These are phyloP conservation scores for Daucus carota DNA, from an alignment of 129 eudicot genomes.

Conservation along the genomic window DNA sequence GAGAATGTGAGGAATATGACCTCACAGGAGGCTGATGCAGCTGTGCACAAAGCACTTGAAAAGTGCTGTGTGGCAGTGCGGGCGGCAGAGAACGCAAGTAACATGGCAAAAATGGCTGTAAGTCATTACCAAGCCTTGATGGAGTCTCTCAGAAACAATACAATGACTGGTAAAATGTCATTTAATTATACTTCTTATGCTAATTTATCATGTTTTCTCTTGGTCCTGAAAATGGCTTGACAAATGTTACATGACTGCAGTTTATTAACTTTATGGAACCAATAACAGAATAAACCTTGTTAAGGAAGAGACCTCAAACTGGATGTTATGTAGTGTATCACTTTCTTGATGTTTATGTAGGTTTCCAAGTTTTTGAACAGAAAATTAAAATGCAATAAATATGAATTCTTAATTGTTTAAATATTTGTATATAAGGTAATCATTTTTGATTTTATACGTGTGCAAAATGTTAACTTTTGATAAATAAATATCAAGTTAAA, in stretches of 20 bases:
- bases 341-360: neutral
- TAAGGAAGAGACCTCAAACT: neutral
- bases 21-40: slow-evolving; percentile 56
- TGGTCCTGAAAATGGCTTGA: neutral
- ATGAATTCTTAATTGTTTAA: neutral
- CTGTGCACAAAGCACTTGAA: slow-evolving; percentile 61
- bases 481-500: neutral
- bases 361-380: neutral
- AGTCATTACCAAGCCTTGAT: slow-evolving; percentile 52
- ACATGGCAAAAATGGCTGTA: slow-evolving; percentile 56
- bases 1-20: slow-evolving; percentile 64
- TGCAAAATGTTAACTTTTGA: neutral
- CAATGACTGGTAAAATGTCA: slow-evolving; percentile 43
- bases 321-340: neutral
- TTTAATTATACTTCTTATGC: neutral
- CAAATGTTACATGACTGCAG: neutral
- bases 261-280: neutral
- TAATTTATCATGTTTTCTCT: neutral
- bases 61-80: slow-evolving; percentile 60
- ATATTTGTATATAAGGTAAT: neutral
- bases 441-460: no score
- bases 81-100: slow-evolving; percentile 67
- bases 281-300: neutral
- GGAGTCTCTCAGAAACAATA: slow-evolving; percentile 26
- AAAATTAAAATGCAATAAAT: neutral